These are phyloP conservation scores for Entrophospora sp. DNA, from an alignment of 192 early-diverging fungal genomes.

Conservation along the genomic window DNA sequence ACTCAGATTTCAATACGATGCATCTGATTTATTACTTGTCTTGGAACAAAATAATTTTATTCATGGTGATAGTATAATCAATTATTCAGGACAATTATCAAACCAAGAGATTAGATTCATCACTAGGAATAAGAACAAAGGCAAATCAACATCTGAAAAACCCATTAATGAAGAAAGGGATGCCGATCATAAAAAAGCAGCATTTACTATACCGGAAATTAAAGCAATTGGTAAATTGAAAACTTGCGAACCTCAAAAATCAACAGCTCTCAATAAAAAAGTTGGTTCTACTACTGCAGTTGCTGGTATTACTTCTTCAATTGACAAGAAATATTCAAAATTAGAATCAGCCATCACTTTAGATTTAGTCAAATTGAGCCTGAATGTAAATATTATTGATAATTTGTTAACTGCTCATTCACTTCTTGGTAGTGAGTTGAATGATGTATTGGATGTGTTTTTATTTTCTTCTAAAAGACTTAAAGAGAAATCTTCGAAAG, in stretches of 20 bases:
- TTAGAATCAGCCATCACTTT: constrained; percentile 44
- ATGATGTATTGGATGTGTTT: constrained; percentile 62
- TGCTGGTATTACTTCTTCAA: no score
- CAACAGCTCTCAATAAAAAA: constrained; percentile 13
- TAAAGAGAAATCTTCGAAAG: constrained; percentile 7
- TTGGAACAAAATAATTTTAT: constrained; percentile 18
- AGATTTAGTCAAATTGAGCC: constrained; percentile 40
- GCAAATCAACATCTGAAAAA: constrained; percentile 10
- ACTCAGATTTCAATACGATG: constrained; percentile 49
- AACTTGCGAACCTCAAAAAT: constrained; percentile 26
- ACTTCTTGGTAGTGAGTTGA: constrained; percentile 63
- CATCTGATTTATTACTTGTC: constrained; percentile 41
- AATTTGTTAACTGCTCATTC: constrained; percentile 73
- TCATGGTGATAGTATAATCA: background rate
- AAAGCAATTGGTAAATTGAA: constrained; percentile 34
- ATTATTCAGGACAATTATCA: constrained; percentile 40
- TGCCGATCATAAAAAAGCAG: constrained; percentile 31
- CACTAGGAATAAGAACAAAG: constrained; percentile 25
- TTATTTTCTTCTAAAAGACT: constrained; percentile 37
- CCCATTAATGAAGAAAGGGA: background rate
- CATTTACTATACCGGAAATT: constrained; percentile 49
- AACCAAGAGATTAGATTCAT: constrained; percentile 48
- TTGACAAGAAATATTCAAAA: constrained; percentile 32
- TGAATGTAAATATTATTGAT: constrained; percentile 64
- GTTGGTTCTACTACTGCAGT: constrained; percentile 19